These are phyloP conservation scores for Lachancea sp. DNA, from an alignment of 805 yeast species.

Conservation along the genomic window DNA sequence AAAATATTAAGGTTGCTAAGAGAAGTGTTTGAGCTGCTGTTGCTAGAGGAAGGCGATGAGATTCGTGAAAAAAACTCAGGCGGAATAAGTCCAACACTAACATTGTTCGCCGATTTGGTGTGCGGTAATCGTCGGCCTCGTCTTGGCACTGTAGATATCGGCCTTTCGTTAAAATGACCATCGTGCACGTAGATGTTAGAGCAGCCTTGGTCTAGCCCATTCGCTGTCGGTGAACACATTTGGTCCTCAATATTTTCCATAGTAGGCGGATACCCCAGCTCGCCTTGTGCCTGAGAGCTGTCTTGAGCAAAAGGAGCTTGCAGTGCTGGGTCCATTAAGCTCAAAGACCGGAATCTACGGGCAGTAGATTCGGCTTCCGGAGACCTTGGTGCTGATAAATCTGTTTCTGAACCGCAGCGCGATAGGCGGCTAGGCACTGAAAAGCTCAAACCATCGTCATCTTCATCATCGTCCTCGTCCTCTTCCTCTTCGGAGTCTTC, in stretches of 20 bases:
- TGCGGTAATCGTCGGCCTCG: slow-evolving; percentile 11
- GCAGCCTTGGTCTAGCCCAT: slow-evolving; percentile 12
- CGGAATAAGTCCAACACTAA: slow-evolving; percentile 28
- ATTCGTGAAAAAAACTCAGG: slow-evolving; percentile 33
- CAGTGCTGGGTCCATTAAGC: slow-evolving; percentile 30
- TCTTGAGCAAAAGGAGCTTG: slow-evolving; percentile 20
- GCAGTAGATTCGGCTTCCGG: slow-evolving; percentile 8
- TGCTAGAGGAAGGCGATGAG: slow-evolving; percentile 31
- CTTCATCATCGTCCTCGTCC: slow-evolving; percentile 27
- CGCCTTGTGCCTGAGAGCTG: neutral
- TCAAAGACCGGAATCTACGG: slow-evolving; percentile 30
- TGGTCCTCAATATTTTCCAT: slow-evolving; percentile 18
- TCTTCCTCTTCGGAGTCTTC: slow-evolving; percentile 18
- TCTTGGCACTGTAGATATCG: slow-evolving; percentile 2
- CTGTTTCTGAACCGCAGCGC: slow-evolving; percentile 22
- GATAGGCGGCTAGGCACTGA: slow-evolving; percentile 33
- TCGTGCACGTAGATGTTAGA: slow-evolving; percentile 33
- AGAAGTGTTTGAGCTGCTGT: slow-evolving; percentile 28
- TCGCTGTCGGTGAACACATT: slow-evolving; percentile 13
- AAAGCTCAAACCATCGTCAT: slow-evolving; percentile 35
- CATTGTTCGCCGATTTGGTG: slow-evolving; percentile 12
- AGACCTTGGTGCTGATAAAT: slow-evolving; percentile 6
- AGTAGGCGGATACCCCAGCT: slow-evolving; percentile 7
- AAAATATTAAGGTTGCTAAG: slow-evolving; percentile 18
- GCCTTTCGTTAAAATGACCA: slow-evolving; percentile 24